Evolutionary conservation across 2,329 filamentous ascomycete species (phyloP).

Genomic region (Rhinocladiella mackenziei): DNA sequence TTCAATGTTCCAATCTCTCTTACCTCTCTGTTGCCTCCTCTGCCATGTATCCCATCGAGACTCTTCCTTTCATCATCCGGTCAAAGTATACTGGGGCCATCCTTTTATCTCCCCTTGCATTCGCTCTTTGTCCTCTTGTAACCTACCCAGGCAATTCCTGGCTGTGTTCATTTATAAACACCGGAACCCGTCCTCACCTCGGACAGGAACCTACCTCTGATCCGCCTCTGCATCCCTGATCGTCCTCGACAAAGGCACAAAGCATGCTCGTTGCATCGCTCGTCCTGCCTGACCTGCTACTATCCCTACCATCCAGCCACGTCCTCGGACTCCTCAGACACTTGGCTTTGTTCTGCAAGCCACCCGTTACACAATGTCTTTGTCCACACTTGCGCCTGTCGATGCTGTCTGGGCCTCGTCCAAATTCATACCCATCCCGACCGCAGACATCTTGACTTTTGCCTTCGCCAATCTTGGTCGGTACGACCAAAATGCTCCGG

Average conservation of each 20-base stretch:
- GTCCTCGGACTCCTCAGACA: slow-evolving; percentile 12
- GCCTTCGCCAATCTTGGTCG: slow-evolving; percentile 36
- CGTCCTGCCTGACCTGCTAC: slow-evolving; percentile 19
- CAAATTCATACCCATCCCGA: slow-evolving; percentile 9
- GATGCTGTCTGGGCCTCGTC: slow-evolving; percentile 15
- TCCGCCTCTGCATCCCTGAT: slow-evolving; percentile 4
- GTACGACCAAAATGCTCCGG: slow-evolving; percentile 38
- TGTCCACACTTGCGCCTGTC: slow-evolving; percentile 5
- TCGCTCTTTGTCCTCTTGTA: too few species aligned
- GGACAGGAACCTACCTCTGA: slow-evolving; percentile 8
- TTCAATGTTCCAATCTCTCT: too few species aligned
- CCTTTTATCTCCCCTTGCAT: too few species aligned
- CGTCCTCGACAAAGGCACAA: slow-evolving; percentile 6
- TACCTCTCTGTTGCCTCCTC: too few species aligned
- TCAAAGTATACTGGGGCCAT: too few species aligned
- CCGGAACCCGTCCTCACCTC: slow-evolving; percentile 7
- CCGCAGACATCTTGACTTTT: slow-evolving; percentile 41
- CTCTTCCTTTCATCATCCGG: too few species aligned
- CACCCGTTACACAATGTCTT: slow-evolving; percentile 25
- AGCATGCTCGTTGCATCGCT: slow-evolving; percentile 10
- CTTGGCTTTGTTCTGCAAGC: slow-evolving; percentile 20
- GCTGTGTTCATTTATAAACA: slow-evolving; percentile 4
- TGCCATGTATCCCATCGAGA: too few species aligned
- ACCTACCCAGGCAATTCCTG: too few species aligned
- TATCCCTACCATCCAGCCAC: slow-evolving; percentile 9